Evolutionary conservation across 1,139 yeast species (phyloP).

Genomic region (Suhomyces panamericanus): DNA sequence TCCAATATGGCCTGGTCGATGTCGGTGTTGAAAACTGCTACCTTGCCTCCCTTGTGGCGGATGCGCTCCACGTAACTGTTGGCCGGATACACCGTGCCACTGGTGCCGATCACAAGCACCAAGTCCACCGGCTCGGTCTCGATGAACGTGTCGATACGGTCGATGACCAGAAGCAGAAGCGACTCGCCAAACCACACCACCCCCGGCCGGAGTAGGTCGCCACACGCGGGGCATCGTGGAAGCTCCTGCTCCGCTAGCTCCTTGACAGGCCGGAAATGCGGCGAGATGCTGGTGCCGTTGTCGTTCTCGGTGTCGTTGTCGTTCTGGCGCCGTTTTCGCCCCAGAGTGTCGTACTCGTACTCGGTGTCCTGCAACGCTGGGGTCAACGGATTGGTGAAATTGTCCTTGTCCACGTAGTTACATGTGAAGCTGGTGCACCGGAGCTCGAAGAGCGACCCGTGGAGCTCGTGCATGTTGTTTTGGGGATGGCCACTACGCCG

Average conservation of each 20-base stretch:
- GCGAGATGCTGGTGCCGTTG: slow-evolving; percentile 24
- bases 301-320: neutral
- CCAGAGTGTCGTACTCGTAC: slow-evolving; percentile 25
- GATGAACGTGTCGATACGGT: slow-evolving; percentile 71
- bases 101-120: slow-evolving; percentile 80
- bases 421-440: slow-evolving; percentile 78
- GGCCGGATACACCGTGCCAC: slow-evolving; percentile 88
- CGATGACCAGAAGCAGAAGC: slow-evolving; percentile 61
- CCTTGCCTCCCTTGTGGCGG: slow-evolving; percentile 69
- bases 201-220: slow-evolving; percentile 70
- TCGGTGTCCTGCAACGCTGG: slow-evolving; percentile 50
- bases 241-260: slow-evolving; percentile 51
- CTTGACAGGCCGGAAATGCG: slow-evolving; percentile 50
- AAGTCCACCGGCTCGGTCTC: slow-evolving; percentile 61
- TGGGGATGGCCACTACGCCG: slow-evolving; percentile 62
- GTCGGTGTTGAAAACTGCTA: slow-evolving; percentile 80
- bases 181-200: slow-evolving; percentile 95
- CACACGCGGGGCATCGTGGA: slow-evolving; percentile 79
- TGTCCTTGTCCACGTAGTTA: slow-evolving; percentile 53
- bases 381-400: slow-evolving; percentile 63
- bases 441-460: slow-evolving; percentile 74
- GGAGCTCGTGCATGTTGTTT: slow-evolving; percentile 59
- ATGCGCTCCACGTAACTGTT: slow-evolving; percentile 85
- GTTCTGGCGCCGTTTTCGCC: slow-evolving; percentile 6
- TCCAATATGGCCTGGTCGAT: slow-evolving; percentile 45